Conservation (phyloP, 495 filamentous ascomycete species). For the Lasiosphaeris hirsuta region DNA sequence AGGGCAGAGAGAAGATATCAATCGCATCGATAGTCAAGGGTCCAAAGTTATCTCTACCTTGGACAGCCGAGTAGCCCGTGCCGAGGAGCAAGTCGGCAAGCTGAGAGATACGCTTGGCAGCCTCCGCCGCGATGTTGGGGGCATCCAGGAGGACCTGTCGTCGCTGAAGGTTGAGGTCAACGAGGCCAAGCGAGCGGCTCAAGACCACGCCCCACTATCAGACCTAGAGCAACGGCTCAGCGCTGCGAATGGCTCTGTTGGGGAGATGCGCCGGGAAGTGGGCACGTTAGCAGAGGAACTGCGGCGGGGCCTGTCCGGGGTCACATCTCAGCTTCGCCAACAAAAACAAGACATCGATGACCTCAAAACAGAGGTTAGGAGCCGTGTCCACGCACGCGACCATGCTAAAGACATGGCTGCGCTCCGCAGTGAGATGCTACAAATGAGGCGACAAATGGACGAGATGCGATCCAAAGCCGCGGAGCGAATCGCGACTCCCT, state of each 20-base stretch:
- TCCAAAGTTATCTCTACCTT: constrained; percentile 32
- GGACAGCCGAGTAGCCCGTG: constrained; percentile 23
- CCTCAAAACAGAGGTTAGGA: not conserved
- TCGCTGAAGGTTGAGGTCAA: constrained; percentile 22
- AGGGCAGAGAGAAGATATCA: constrained; percentile 30
- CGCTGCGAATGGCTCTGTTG: not conserved
- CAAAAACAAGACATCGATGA: constrained; percentile 9
- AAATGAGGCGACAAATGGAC: constrained; percentile 30
- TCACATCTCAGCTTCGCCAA: constrained; percentile 6
- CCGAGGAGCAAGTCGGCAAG: constrained; percentile 26
- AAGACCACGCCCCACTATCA: constrained; percentile 7
- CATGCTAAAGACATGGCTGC: constrained; percentile 17
- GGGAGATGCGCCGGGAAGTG: constrained; percentile 5
- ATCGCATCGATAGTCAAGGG: constrained; percentile 32
- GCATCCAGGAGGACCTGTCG: constrained; percentile 17
- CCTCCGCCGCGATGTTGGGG: constrained; percentile 16
- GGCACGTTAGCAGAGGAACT: not conserved
- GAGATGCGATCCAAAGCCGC: constrained; percentile 15
- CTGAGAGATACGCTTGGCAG: constrained; percentile 16
- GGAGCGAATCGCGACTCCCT: constrained; percentile 10
- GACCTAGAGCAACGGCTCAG: constrained; percentile 19
- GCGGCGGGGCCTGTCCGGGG: not conserved
- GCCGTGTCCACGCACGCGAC: not conserved
- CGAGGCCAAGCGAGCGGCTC: constrained; percentile 12
- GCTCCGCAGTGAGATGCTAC: constrained; percentile 16